These are phyloP conservation scores for Suillus sp. DNA, from an alignment of 768 basidiomycete species.

Conservation along the genomic window DNA sequence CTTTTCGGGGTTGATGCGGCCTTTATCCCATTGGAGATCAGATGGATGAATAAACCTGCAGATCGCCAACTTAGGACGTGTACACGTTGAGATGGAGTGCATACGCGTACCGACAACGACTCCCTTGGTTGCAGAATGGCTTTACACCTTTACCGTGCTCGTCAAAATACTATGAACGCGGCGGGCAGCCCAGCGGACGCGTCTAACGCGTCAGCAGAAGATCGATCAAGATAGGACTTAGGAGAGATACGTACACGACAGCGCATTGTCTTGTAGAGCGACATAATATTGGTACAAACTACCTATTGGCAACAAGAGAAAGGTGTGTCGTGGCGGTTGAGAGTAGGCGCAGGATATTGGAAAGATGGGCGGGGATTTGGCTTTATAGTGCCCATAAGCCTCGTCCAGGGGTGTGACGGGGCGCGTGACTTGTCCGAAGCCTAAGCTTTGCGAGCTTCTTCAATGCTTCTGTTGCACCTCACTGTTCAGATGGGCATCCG, in stretches of 20 bases:
- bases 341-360: background rate
- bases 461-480: conserved; percentile 11
- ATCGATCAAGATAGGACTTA: background rate
- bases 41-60: conserved; percentile 52
- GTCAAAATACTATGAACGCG: conserved; percentile 48
- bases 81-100: conserved; percentile 13
- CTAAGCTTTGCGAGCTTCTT: conserved; percentile 2
- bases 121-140: conserved; percentile 49
- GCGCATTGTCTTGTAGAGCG: conserved; percentile 45
- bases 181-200: background rate
- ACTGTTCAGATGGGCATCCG: background rate
- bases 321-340: background rate
- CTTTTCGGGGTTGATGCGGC: conserved; percentile 25
- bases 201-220: conserved; percentile 20
- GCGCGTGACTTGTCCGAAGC: conserved; percentile 7
- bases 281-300: conserved; percentile 23
- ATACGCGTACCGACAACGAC: conserved; percentile 48
- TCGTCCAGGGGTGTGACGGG: conserved; percentile 5
- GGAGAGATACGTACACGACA: conserved; percentile 44
- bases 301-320: background rate
- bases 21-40: conserved; percentile 44
- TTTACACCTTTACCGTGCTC: conserved; percentile 42
- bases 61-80: conserved; percentile 12
- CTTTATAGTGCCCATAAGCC: conserved; percentile 6
- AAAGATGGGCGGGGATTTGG: background rate